These are phyloP conservation scores for Lasiodiplodia citricola DNA, from an alignment of 2,329 filamentous ascomycete genomes.

Conservation along the genomic window DNA sequence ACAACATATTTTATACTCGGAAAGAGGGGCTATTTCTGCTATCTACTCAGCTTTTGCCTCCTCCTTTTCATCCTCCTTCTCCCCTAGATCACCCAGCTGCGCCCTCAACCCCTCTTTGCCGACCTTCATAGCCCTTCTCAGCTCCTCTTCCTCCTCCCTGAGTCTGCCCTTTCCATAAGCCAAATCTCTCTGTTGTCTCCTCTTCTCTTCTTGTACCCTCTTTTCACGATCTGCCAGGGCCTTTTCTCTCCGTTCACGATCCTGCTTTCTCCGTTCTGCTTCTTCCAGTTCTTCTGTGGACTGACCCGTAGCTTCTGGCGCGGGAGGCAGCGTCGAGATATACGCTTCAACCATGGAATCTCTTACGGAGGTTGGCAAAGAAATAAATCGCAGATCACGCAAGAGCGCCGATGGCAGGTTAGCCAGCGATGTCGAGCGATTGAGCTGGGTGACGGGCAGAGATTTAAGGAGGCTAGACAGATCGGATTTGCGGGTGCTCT, in stretches of 20 bases:
- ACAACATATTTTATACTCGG: neutral
- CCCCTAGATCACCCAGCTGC: conserved; percentile 52
- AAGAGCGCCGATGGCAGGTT: conserved; percentile 68
- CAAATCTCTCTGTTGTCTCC: conserved; percentile 63
- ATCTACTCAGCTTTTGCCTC: neutral
- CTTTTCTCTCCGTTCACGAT: conserved; percentile 60
- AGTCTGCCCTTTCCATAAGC: conserved; percentile 66
- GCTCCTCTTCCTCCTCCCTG: conserved; percentile 69
- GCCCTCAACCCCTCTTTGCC: conserved; percentile 69
- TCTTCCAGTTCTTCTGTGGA: conserved; percentile 60
- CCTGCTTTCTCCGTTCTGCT: conserved; percentile 43
- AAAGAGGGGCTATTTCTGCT: neutral
- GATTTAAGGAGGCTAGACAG: conserved; percentile 68
- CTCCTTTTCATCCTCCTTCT: neutral
- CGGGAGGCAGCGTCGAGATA: conserved; percentile 66
- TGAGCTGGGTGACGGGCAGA: conserved; percentile 63
- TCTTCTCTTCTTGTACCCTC: conserved; percentile 67
- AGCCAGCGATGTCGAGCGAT: conserved; percentile 62
- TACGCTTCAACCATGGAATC: conserved; percentile 71
- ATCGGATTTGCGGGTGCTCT: conserved; percentile 71
- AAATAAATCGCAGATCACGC: conserved; percentile 72
- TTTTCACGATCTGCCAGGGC: conserved; percentile 70
- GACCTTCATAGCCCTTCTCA: conserved; percentile 72
- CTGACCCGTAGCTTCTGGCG: conserved; percentile 53
- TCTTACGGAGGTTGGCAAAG: conserved; percentile 64